These are phyloP conservation scores for Schizochytrium sp. DNA, from an alignment of 108 stramenopile genomes.

Conservation along the genomic window DNA sequence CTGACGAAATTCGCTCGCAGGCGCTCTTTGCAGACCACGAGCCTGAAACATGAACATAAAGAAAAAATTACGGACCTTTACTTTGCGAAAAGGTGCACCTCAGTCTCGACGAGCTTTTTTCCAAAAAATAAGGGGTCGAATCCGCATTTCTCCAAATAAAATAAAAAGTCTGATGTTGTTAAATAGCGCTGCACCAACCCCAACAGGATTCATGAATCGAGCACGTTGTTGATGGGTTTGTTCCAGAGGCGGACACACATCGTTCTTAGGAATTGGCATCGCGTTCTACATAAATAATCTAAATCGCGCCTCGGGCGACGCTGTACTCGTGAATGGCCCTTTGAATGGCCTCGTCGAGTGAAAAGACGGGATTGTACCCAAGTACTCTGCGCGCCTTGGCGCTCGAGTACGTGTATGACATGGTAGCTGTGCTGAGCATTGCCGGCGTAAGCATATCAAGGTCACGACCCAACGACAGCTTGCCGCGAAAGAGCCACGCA, in stretches of 20 bases:
- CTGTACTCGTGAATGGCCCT: not conserved
- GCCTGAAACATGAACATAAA: too few relatives aligned
- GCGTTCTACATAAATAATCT: not conserved
- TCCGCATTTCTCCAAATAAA: too few relatives aligned
- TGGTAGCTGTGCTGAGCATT: not conserved
- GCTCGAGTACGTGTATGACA: not conserved
- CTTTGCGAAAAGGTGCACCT: too few relatives aligned
- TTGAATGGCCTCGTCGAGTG: constrained; percentile 10
- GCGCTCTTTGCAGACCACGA: not conserved
- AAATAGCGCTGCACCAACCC: too few relatives aligned
- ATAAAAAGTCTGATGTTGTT: too few relatives aligned
- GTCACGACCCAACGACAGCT: not conserved
- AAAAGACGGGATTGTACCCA: not conserved
- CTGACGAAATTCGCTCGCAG: not conserved
- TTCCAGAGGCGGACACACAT: too few relatives aligned
- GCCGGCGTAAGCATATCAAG: not conserved
- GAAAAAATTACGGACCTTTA: too few relatives aligned
- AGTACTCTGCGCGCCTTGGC: not conserved
- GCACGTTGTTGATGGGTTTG: too few relatives aligned
- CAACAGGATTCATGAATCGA: too few relatives aligned
- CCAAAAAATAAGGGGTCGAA: too few relatives aligned
- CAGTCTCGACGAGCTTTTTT: too few relatives aligned
- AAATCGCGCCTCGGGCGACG: not conserved
- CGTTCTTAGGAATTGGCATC: too few relatives aligned
- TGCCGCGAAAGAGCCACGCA: not conserved